Percentiles rank a stretch among this genome's conserved stretches.
Conservation (phyloP, 352 stramenopile genomes). For the Elongisporangium anandrum region DNA sequence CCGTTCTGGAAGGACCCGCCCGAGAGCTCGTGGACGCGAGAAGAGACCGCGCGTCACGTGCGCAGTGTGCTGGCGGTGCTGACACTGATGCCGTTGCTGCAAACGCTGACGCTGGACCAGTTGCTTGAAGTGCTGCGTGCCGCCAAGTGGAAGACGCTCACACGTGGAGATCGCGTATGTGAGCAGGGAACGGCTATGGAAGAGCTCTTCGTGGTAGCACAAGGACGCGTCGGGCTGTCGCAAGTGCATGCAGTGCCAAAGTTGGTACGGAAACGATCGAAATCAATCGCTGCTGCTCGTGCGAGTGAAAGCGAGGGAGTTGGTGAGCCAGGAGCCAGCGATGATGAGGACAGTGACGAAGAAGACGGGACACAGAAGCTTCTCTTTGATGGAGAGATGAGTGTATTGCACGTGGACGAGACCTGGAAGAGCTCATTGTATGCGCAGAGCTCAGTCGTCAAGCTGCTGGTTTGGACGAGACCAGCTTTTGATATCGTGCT, state of each 20-base stretch:
- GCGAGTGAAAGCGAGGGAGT: not conserved
- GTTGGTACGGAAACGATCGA: not conserved
- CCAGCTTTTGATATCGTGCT: conserved; percentile 36
- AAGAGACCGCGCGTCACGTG: conserved; percentile 49
- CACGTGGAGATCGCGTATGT: conserved; percentile 17
- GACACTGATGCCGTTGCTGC: conserved; percentile 22
- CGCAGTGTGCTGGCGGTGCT: conserved; percentile 26
- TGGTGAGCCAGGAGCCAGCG: not conserved
- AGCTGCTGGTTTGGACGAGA: conserved; percentile 23
- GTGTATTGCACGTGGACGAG: not conserved
- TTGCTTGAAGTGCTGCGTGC: conserved; percentile 41
- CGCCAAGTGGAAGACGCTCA: conserved; percentile 27
- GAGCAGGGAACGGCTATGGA: conserved; percentile 25
- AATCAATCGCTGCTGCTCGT: not conserved
- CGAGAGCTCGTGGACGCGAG: conserved; percentile 24
- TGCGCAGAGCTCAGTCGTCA: conserved; percentile 5
- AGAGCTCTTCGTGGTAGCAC: conserved; percentile 34
- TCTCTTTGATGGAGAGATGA: not conserved
- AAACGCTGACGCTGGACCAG: conserved; percentile 39
- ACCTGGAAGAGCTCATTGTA: not conserved
- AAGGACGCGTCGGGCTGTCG: conserved; percentile 20
- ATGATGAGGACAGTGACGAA: not conserved
- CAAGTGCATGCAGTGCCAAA: not conserved
- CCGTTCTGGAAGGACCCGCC: conserved; percentile 49
- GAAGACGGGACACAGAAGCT: not conserved